These are phyloP conservation scores for Flaveria linearis DNA, from an alignment of 129 eudicot species.

Conservation along the genomic window DNA sequence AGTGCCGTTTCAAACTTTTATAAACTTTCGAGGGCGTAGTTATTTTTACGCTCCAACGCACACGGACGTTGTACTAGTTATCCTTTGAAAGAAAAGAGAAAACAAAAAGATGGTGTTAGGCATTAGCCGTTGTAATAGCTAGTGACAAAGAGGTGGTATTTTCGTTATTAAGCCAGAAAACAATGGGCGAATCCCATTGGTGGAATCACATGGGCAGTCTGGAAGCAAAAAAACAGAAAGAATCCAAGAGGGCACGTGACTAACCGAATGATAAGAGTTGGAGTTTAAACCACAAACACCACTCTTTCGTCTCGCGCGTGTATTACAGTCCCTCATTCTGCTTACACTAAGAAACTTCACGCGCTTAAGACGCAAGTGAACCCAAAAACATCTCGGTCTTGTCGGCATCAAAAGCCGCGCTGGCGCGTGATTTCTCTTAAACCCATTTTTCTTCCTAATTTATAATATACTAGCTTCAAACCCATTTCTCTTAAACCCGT, in stretches of 20 bases:
- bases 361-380: background rate
- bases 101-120: background rate
- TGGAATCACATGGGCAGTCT: constrained; percentile 34
- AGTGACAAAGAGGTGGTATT: constrained; percentile 27
- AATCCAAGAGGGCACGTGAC: constrained; percentile 38
- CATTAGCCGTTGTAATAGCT: background rate
- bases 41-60: no score
- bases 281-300: background rate
- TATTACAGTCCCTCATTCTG: background rate
- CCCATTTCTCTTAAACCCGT: no score
- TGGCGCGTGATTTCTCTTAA: constrained; percentile 16
- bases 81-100: no score
- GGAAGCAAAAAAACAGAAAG: constrained; percentile 17
- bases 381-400: background rate
- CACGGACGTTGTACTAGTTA: no score
- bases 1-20: no score
- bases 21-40: no score
- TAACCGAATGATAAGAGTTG: constrained; percentile 25
- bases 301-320: background rate
- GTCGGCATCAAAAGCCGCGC: constrained; percentile 14
- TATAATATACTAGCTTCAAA: no score
- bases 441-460: background rate
- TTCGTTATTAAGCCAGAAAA: constrained; percentile 9
- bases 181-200: background rate
- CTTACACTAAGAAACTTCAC: background rate